Evolutionary conservation across 139 green algal genomes (phyloP), one percentile per base, ranked within the genome.

Genomic region (Tetradesmus lagerheimii): DNA sequence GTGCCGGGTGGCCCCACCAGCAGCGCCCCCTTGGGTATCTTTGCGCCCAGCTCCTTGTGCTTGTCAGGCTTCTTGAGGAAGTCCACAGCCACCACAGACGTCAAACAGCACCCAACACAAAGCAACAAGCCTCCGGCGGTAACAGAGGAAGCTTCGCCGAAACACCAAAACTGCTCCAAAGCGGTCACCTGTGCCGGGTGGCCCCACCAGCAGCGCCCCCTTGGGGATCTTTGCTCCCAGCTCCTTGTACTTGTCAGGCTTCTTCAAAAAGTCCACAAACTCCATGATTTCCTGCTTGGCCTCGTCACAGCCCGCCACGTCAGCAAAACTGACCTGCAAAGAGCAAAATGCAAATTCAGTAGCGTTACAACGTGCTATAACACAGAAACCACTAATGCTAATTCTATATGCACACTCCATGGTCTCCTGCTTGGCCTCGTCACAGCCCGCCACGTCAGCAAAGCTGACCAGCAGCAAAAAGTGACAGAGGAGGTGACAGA

Each of bases 251-350:
- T 98, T 98, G 80, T 67, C 57, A 2, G 67, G 67, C 76, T 83
- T 83, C 38, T 83, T 57, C 47, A 99, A 89, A 85, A 99, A 99
- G 88, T 98, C 96, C 38, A 99, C 97, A 95, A 99, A 99, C 96
- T 99, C 97, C 96, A 99, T 98, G 90, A 99, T 97, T 94, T 99
- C 97, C 37, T 71, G 85, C 95, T 99, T 99, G 38, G 97, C 98
- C 91, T 99, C 98, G 85, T 99, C 96, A 91, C 97, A 99, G 20
- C 98, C 98, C 34, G 98, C 98, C 66, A 99, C 98, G 87, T 99
- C 97, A 92, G 96, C 97, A 91, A 99, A 99, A 43, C 93, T 82
- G 20, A 92, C 89, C 84, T 92, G 57, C 57, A 80, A 66, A 25
- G 14, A 27, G 53, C 16, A 66, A 12, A 25, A 66, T 20, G 23